phyloP scores from a whole-genome alignment of 2,329 filamentous ascomycete genomes.

The Dactylellina haptotyla region DNA sequence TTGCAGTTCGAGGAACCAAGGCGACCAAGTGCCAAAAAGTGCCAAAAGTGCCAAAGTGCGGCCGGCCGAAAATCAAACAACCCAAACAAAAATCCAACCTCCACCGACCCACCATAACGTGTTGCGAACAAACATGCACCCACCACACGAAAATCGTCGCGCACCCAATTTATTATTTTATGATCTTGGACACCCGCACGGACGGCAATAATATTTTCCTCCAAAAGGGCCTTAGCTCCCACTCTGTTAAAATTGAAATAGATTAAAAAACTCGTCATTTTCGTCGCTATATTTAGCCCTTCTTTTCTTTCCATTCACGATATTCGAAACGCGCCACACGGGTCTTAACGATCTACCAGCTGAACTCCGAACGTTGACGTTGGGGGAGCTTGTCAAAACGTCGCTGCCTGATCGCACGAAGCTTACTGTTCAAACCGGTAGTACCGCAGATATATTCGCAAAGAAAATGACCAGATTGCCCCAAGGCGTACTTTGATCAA shows the following conservation, averaged over 20 bases:
- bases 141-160: neutral
- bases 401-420: slow-evolving; percentile 52
- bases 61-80: slow-evolving; percentile 22
- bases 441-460: slow-evolving; percentile 46
- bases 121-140: slow-evolving; percentile 25
- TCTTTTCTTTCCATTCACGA: too few species aligned
- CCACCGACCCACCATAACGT: slow-evolving; percentile 39
- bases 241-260: slow-evolving; percentile 48
- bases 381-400: slow-evolving; percentile 25
- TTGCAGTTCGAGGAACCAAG: too few species aligned
- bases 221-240: slow-evolving; percentile 23
- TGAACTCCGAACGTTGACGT: neutral
- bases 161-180: neutral
- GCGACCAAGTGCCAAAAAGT: too few species aligned
- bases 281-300: slow-evolving; percentile 48
- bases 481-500: slow-evolving; percentile 15
- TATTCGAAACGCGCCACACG: slow-evolving; percentile 54
- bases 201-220: slow-evolving; percentile 35
- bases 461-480: neutral
- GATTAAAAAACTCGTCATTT: slow-evolving; percentile 54
- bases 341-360: slow-evolving; percentile 48
- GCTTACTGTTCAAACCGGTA: slow-evolving; percentile 32
- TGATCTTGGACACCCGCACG: slow-evolving; percentile 26
- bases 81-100: slow-evolving; percentile 37
- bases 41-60: too few species aligned